Evolutionary conservation across 2,329 filamentous ascomycete genomes (phyloP).

Genomic region (Pestalotiopsis sp.): DNA sequence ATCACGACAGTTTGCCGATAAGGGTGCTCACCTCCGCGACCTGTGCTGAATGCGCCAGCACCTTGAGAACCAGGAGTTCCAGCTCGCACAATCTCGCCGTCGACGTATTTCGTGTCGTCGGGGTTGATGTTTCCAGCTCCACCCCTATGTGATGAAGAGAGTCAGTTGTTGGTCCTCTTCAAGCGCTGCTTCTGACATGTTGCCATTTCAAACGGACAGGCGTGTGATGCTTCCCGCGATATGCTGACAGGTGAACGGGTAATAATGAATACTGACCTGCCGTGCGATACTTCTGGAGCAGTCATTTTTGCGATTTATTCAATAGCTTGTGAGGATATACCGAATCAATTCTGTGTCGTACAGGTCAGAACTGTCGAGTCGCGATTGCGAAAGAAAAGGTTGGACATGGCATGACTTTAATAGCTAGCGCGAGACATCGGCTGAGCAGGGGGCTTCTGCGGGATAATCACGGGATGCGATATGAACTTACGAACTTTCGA

Average conservation of each 20-base stretch:
- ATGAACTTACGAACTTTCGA: background rate
- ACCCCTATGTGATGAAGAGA: conserved; percentile 32
- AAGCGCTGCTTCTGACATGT: background rate
- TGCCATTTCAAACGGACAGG: background rate
- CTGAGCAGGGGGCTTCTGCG: background rate
- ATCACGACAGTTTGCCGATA: background rate
- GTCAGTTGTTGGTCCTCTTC: background rate
- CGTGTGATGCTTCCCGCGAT: background rate
- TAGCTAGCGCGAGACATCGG: background rate
- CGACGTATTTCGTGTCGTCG: conserved; percentile 61
- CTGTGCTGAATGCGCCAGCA: conserved; percentile 61
- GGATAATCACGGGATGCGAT: background rate
- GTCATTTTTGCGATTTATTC: conserved; percentile 29
- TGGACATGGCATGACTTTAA: background rate
- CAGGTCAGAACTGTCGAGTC: background rate
- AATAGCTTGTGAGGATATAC: background rate
- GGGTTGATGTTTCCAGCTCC: conserved; percentile 64
- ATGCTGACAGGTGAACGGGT: background rate
- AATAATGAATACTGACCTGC: conserved; percentile 36
- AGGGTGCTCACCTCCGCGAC: conserved; percentile 54
- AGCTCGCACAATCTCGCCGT: conserved; percentile 62
- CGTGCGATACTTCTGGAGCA: conserved; percentile 57
- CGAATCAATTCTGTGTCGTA: background rate
- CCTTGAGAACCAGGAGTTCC: conserved; percentile 57
- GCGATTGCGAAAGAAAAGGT: background rate